These are phyloP conservation scores for Eremothecium coryli DNA, from an alignment of 1,139 yeast genomes.

Conservation along the genomic window DNA sequence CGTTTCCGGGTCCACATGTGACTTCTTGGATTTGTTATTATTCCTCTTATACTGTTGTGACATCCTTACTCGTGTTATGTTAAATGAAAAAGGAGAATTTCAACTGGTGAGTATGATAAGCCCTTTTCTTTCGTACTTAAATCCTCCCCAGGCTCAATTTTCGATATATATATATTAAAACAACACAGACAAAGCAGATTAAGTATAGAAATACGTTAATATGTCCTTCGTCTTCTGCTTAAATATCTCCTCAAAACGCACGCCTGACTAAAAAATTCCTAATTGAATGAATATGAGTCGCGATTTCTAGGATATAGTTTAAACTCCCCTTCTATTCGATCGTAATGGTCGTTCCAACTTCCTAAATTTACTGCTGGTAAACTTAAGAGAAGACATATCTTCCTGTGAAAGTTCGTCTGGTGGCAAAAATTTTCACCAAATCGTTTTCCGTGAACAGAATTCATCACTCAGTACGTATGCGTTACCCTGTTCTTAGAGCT, in stretches of 20 bases:
- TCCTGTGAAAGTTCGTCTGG: constrained; percentile 3
- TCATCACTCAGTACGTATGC: too few species aligned
- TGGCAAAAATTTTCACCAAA: constrained; percentile 6
- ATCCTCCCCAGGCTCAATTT: too few species aligned
- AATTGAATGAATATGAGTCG: constrained; percentile 1
- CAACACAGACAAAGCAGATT: neutral
- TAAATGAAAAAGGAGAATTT: neutral
- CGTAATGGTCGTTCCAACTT: neutral
- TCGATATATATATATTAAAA: neutral
- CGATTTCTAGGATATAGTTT: neutral
- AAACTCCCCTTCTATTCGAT: neutral
- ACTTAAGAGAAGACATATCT: too few species aligned
- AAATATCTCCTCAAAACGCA: neutral
- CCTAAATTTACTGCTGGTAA: too few species aligned
- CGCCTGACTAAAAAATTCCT: neutral
- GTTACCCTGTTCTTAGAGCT: too few species aligned
- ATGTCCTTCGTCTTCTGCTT: neutral
- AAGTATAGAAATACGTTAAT: neutral
- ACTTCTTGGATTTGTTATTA: constrained; percentile 13
- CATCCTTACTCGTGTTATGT: constrained; percentile 2
- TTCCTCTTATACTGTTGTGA: constrained; percentile 22
- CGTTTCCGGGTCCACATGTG: constrained; percentile 33
- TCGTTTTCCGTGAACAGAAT: too few species aligned
- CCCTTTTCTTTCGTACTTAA: neutral
- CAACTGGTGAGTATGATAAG: neutral